Base-by-base conservation (phyloP, 768 basidiomycete species). In the Agrocybe chaxingu region DNA sequence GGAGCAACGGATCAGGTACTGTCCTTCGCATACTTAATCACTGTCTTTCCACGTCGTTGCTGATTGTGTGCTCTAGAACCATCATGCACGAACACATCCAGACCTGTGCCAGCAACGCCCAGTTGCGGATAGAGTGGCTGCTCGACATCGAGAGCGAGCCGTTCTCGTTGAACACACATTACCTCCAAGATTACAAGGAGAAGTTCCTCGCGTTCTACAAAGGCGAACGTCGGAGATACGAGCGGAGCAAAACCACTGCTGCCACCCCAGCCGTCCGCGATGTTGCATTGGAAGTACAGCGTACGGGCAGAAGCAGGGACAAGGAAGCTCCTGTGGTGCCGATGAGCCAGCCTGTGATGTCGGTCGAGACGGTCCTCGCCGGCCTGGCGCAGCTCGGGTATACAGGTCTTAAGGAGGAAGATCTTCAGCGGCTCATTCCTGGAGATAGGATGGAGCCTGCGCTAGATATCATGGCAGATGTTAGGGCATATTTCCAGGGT, bases 401-500 rank as follows among this genome's bases (percentile, higher is more conserved):
- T 11, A 11, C 51, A 0, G 71, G 66, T 3, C 57, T 72, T 24
- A 63, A 67, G 34, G 61, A 70, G 0, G 63, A 62, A 3, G 78
- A 82, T 47, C 54, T 86, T 0, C 56, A 72, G 0, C 79, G 71
- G 56, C 56, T 86, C 0, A 67, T 82, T 3, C 74, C 78, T 0
- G 48, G 69, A 0, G 82, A 85, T 52, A 66, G 64, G 1, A 74
- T 72, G 70, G 81, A 81, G 31, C 72, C 76, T 0, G 80, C 81
- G 0, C 54, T 87, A n/a, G 56, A 66, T 4, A 84, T 87, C 57
- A 87, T 88, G 84, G 82, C 83, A 0, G 76, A 81, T 48, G 83
- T 87, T 2, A 71, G 83, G 3, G 85, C 81, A 0, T 87, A 87
- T 55, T 87, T 87, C 63, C 83, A 87, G 72, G 85, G 87, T 84